Base-by-base conservation (phyloP, 768 basidiomycete species). In the Mycena sanguinolenta region DNA sequence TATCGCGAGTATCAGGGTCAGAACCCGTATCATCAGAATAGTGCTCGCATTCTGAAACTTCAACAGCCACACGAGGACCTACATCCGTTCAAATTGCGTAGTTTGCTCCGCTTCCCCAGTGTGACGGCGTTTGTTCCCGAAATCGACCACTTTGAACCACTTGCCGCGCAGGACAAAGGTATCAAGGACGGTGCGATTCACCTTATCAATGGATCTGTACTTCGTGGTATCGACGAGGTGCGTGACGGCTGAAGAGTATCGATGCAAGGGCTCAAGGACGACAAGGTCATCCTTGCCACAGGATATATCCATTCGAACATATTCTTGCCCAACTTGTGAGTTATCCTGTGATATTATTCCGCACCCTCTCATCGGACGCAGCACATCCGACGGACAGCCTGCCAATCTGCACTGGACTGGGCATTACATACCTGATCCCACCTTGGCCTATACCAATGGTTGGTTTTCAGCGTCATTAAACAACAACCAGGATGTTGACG, bases 361-460 rank as follows among this genome's bases (percentile, higher is more conserved):
- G 12, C 36, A 50, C 28, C 27, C 49, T 25, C 34, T 38, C 6
- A 46, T 42, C 7, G 42, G n/a, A 19, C 25, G 50, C 27, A 73
- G 72, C 23, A 61, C 65, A 13, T 44, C 71, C n/a, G 70, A 67
- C 17, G 76, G 76, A 6, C 54, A 59, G 32, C 74, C 73, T 3
- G 52, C 65, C 42, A 62, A 77, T 50, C 46, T 77, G 42, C 76
- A 77, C 42, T 77, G 76, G 76, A 77, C 76, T n/a, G 76, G 76
- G 6, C 74, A 78, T 69, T 82, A 77, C 63, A 81, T 82, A 23
- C 77, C 77, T 1, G 81, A 82, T 62, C 81, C 82, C 0, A 80
- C 81, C 9, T 71, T 82, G 4, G 77, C 79, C 0, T 81, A 80
- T 55, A 74, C 70, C 3, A 72, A 69, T 30, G 63, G 74, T 73